Conservation (phyloP, 805 yeast species). For the Wickerhamomyces bisporus region DNA sequence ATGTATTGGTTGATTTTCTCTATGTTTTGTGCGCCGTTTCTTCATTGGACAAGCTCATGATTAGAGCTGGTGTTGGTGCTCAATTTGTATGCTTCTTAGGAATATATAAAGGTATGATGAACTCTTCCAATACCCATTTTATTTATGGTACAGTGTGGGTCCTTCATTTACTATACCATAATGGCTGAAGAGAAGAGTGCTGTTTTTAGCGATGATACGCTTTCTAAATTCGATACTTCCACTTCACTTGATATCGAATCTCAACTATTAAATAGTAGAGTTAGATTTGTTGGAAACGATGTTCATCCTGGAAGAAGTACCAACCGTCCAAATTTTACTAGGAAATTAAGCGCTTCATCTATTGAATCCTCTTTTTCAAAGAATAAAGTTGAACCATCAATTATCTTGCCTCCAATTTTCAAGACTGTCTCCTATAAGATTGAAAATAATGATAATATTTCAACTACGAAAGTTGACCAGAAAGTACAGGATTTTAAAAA, state of each 20-base stretch:
- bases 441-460: conserved; percentile 18
- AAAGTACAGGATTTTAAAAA: conserved; percentile 22
- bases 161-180: too few species aligned
- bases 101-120: too few species aligned
- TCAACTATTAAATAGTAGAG: background rate
- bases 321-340: background rate
- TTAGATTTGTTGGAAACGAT: background rate
- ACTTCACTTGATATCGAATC: background rate
- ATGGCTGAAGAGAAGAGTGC: too few species aligned
- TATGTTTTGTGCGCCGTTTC: too few species aligned
- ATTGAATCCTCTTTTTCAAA: conserved; percentile 2
- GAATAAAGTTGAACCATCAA: conserved; percentile 22
- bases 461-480: conserved; percentile 12
- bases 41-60: too few species aligned
- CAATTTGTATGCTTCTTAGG: too few species aligned
- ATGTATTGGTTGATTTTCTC: too few species aligned
- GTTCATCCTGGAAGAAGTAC: background rate
- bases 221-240: background rate
- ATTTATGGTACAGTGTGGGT: too few species aligned
- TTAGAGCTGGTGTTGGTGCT: too few species aligned
- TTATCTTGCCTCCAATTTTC: conserved; percentile 32
- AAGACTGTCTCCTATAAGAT: conserved; percentile 34
- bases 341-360: conserved; percentile 2
- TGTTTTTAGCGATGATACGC: background rate
- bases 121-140: too few species aligned